Evolutionary conservation across 1,284 basidiomycete species (phyloP).

Genomic region (Moesziomyces parantarcticus): DNA sequence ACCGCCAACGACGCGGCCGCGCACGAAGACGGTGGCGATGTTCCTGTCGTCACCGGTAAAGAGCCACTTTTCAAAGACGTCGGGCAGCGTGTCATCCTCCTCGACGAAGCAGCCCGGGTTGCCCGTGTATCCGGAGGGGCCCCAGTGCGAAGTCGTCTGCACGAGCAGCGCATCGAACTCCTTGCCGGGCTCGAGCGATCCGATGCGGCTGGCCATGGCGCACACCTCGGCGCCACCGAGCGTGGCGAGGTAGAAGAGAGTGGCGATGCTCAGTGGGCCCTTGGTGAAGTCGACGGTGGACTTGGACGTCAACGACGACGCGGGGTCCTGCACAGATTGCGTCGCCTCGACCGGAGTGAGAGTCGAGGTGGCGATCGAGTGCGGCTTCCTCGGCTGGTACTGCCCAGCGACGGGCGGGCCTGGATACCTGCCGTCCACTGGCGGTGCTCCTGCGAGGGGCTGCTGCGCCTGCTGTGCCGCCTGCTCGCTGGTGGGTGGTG

Average conservation of each 20-base stretch:
- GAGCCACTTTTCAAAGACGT: conserved; percentile 62
- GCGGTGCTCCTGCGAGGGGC: conserved; percentile 30
- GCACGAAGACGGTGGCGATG: conserved; percentile 84
- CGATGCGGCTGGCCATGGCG: conserved; percentile 77
- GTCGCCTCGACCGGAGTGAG: conserved; percentile 27
- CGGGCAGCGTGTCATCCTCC: conserved; percentile 67
- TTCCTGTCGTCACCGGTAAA: conserved; percentile 81
- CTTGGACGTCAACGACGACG: conserved; percentile 26
- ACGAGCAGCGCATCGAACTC: conserved; percentile 88
- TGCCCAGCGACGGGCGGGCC: conserved; percentile 45
- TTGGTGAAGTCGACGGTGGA: conserved; percentile 71
- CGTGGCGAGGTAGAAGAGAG: conserved; percentile 89
- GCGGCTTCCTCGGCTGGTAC: conserved; percentile 39
- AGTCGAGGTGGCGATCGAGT: conserved; percentile 37
- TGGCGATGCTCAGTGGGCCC: conserved; percentile 78
- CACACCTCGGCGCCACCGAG: conserved; percentile 89
- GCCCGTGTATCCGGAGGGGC: conserved; percentile 61
- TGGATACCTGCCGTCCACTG: conserved; percentile 39
- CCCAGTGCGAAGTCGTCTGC: conserved; percentile 72
- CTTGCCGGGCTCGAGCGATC: conserved; percentile 82
- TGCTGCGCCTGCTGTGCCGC: conserved; percentile 18
- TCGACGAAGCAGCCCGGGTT: conserved; percentile 76
- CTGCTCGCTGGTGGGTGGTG: conserved; percentile 26
- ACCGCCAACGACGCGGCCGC: conserved; percentile 82
- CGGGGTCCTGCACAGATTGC: conserved; percentile 28